A percentile compares a stretch with the other conserved stretches of the same genome.
phyloP scores from a whole-genome alignment of 1,284 basidiomycete species.

The Boletus semigastroideus region DNA sequence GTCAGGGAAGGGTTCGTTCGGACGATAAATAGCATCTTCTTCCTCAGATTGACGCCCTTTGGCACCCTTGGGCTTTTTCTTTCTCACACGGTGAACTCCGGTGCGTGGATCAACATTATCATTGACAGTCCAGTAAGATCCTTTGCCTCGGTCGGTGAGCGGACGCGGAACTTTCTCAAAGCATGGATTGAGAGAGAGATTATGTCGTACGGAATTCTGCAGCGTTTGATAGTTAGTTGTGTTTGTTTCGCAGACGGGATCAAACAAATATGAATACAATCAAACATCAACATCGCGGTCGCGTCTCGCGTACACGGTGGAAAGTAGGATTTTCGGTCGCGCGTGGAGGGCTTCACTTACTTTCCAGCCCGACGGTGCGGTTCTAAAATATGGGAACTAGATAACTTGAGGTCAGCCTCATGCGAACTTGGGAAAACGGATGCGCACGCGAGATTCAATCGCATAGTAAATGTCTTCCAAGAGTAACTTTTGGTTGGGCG shows the following conservation, averaged over 20 bases:
- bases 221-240: conserved; percentile 25
- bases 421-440: background rate
- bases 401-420: conserved; percentile 17
- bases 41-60: conserved; percentile 48
- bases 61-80: conserved; percentile 68
- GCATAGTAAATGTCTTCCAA: conserved; percentile 87
- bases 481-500: conserved; percentile 77
- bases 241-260: conserved; percentile 24
- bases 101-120: conserved; percentile 84
- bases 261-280: conserved; percentile 50
- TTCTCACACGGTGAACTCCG: conserved; percentile 79
- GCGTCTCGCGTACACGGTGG: conserved; percentile 31
- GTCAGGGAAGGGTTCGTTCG: conserved; percentile 52
- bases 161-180: conserved; percentile 91
- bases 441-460: conserved; percentile 76
- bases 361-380: conserved; percentile 82
- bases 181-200: conserved; percentile 89
- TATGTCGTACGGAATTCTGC: conserved; percentile 93
- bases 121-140: conserved; percentile 86
- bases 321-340: conserved; percentile 1
- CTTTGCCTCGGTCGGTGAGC: conserved; percentile 83
- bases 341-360: conserved; percentile 42
- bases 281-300: conserved; percentile 61
- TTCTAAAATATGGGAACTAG: conserved; percentile 82
- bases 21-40: conserved; percentile 60